phyloP scores from a whole-genome alignment of 495 filamentous ascomycete species.

The Chaetomium cochliodes region DNA sequence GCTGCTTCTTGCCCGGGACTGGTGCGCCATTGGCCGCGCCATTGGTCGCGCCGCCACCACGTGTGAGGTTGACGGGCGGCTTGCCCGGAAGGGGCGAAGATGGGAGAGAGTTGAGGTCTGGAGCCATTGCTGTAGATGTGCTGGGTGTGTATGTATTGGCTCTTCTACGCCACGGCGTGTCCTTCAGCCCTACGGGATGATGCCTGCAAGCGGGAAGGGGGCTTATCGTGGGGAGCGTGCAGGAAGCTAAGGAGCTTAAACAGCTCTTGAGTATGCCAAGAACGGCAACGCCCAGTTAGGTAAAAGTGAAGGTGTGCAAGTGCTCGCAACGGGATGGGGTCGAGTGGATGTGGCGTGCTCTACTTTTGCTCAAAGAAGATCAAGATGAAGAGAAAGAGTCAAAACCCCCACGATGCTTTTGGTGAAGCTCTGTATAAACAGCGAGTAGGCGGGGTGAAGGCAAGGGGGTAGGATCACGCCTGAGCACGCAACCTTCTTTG shows the following conservation, averaged over 20 bases:
- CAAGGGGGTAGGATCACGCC: constrained; percentile 10
- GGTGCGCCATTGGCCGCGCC: constrained; percentile 7
- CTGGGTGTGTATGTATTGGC: neutral
- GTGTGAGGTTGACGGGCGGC: constrained; percentile 15
- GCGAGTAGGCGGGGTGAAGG: neutral
- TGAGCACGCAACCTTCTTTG: constrained; percentile 34
- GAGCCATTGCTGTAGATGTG: constrained; percentile 44
- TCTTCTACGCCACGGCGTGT: neutral
- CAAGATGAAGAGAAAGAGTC: constrained; percentile 1
- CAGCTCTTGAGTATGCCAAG: constrained; percentile 19
- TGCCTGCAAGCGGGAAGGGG: neutral
- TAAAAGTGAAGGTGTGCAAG: constrained; percentile 12
- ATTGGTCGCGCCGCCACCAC: neutral
- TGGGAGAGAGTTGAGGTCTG: constrained; percentile 55
- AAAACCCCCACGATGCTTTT: constrained; percentile 16
- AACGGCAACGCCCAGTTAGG: constrained; percentile 12
- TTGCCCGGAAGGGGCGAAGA: constrained; percentile 33
- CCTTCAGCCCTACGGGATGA: constrained; percentile 17
- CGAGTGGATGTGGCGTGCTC: neutral
- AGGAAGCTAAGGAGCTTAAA: neutral
- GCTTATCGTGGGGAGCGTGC: neutral
- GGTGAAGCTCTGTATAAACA: constrained; percentile 16
- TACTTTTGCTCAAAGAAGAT: neutral
- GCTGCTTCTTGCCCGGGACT: constrained; percentile 28
- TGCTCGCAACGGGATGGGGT: constrained; percentile 2